These are phyloP conservation scores for Cladorrhinum sp. DNA, from an alignment of 2,329 filamentous ascomycete genomes.

Conservation along the genomic window DNA sequence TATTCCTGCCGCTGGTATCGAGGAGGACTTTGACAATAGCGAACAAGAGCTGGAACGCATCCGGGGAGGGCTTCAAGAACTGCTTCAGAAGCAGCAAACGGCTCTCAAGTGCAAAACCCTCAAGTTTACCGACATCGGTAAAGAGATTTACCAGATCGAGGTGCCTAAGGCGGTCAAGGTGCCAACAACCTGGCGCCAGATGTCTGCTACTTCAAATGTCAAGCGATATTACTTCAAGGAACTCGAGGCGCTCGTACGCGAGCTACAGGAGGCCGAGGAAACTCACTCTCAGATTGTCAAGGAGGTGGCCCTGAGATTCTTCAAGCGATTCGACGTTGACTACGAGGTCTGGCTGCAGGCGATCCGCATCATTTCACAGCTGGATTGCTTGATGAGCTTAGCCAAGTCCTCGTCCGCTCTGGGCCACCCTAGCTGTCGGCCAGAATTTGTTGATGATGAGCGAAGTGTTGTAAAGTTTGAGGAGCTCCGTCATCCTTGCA, in stretches of 20 bases:
- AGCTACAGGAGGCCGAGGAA: slow-evolving; percentile 91
- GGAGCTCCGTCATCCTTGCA: slow-evolving; percentile 92
- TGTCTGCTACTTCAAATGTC: slow-evolving; percentile 87
- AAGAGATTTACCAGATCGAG: slow-evolving; percentile 96
- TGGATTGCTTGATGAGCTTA: slow-evolving; percentile 92
- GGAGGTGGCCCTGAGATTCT: slow-evolving; percentile 80
- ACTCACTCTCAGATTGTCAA: slow-evolving; percentile 88
- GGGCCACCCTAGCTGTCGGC: slow-evolving; percentile 84
- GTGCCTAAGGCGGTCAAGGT: slow-evolving; percentile 82
- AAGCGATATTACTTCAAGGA: slow-evolving; percentile 94
- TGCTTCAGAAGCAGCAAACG: slow-evolving; percentile 69
- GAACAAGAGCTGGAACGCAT: slow-evolving; percentile 73
- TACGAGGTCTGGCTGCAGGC: slow-evolving; percentile 83
- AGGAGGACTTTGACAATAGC: slow-evolving; percentile 87
- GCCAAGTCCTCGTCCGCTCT: slow-evolving; percentile 83
- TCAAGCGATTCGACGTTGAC: slow-evolving; percentile 80
- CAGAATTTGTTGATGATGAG: slow-evolving; percentile 79
- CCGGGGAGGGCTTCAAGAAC: slow-evolving; percentile 65
- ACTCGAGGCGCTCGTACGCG: slow-evolving; percentile 75
- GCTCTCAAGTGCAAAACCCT: slow-evolving; percentile 72
- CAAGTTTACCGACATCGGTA: slow-evolving; percentile 81
- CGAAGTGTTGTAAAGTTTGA: slow-evolving; percentile 87
- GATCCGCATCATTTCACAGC: slow-evolving; percentile 84
- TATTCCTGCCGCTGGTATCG: slow-evolving; percentile 81
- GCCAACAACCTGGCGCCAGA: slow-evolving; percentile 87